A percentile compares a stretch with the other conserved stretches of the same genome.
These are phyloP conservation scores for Pelagomonas calceolata DNA, from an alignment of 108 stramenopile species.

Conservation along the genomic window DNA sequence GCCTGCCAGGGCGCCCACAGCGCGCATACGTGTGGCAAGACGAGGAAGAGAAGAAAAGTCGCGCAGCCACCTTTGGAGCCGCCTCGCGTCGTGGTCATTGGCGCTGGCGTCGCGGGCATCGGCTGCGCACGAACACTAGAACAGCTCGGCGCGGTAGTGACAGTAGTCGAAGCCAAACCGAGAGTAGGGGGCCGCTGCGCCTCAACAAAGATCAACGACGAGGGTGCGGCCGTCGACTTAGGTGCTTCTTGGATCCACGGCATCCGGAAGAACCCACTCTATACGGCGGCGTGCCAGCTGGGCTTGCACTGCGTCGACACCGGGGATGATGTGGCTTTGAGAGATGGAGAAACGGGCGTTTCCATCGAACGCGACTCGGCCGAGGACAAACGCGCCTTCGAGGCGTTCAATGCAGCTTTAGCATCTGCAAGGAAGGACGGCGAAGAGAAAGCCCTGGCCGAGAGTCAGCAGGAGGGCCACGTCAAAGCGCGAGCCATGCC, in stretches of 20 bases:
- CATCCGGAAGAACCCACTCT: constrained; percentile 27
- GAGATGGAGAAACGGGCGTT: not conserved
- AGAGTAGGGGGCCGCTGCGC: constrained; percentile 22
- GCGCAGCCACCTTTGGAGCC: no score
- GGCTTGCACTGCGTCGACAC: not conserved
- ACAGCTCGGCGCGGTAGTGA: constrained; percentile 25
- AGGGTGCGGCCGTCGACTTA: constrained; percentile 3
- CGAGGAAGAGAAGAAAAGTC: no score
- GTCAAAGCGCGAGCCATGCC: not conserved
- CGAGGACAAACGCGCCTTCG: no score
- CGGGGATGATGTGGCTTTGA: not conserved
- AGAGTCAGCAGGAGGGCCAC: not conserved
- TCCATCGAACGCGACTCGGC: not conserved
- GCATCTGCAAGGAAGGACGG: not conserved
- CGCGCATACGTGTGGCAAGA: no score
- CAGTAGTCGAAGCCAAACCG: constrained; percentile 23
- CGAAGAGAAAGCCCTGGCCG: not conserved
- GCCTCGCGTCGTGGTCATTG: constrained; percentile 23
- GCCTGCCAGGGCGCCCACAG: no score
- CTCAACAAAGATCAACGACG: not conserved
- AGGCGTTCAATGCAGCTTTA: not conserved
- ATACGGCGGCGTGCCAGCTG: not conserved
- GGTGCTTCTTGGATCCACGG: constrained; percentile 20
- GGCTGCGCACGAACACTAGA: constrained; percentile 31
- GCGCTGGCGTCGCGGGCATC: constrained; percentile 32